Evolutionary conservation across 2,329 filamentous ascomycete genomes (phyloP).

Genomic region (Myriosclerotinia curreyana): DNA sequence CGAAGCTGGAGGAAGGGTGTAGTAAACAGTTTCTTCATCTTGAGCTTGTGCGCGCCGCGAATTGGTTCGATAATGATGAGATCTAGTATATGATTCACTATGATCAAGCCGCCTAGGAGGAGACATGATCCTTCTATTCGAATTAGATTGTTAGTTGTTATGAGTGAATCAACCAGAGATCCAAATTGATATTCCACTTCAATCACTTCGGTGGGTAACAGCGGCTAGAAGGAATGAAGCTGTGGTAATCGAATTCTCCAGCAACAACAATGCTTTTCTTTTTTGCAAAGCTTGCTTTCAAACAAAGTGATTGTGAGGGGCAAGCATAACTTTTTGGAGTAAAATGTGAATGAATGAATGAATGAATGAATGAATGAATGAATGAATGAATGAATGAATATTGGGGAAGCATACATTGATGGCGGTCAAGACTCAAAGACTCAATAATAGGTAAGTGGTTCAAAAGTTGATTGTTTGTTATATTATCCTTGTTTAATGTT

Average conservation of each 20-base stretch:
- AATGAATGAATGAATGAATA: no score
- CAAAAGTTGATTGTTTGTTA: constrained; percentile 21
- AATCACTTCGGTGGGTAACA: not conserved
- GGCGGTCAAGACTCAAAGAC: constrained; percentile 26
- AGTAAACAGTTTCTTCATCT: constrained; percentile 65
- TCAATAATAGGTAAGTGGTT: no score
- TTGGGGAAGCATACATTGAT: constrained; percentile 33
- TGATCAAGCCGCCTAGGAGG: constrained; percentile 50
- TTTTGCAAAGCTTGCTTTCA: not conserved
- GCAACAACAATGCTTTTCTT: not conserved
- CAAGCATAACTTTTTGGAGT: constrained; percentile 1
- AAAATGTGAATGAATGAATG: constrained; percentile 20
- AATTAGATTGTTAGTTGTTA: not conserved
- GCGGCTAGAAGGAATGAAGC: constrained; percentile 10
- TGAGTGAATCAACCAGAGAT: constrained; percentile 6
- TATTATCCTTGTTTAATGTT: constrained; percentile 32
- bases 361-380: no score
- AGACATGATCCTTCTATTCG: constrained; percentile 50
- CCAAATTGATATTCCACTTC: constrained; percentile 16
- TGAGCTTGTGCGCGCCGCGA: constrained; percentile 62
- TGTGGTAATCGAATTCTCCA: constrained; percentile 10
- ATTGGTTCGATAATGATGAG: constrained; percentile 64
- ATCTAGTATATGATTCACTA: constrained; percentile 51
- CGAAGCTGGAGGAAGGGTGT: constrained; percentile 24
- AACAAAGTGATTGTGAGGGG: not conserved